A percentile compares a stretch with the other conserved stretches of the same genome.
phyloP scores from a whole-genome alignment of 2,329 filamentous ascomycete genomes.

The Microdochium nivale region DNA sequence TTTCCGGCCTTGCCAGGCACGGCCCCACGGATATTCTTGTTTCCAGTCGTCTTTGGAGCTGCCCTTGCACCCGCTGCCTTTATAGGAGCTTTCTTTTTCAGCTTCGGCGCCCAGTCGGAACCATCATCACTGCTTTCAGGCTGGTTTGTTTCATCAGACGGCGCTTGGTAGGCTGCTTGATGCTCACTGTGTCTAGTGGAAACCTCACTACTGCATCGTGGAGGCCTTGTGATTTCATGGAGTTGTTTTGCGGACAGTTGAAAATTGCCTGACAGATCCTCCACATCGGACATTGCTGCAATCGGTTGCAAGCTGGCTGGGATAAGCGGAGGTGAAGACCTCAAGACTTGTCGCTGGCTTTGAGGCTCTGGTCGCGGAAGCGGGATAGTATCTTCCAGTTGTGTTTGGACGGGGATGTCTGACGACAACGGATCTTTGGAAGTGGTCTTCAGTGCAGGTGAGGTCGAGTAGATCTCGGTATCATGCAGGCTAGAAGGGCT shows the following conservation, averaged over 20 bases:
- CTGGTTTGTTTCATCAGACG: neutral
- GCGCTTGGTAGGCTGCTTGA: neutral
- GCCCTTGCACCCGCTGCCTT: conserved; percentile 2
- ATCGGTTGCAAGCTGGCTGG: neutral
- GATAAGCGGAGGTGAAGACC: neutral
- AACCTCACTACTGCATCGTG: neutral
- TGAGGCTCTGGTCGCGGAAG: neutral
- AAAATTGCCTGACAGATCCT: neutral
- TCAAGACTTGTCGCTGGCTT: neutral
- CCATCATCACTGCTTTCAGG: neutral
- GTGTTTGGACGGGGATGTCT: neutral
- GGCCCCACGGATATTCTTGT: neutral
- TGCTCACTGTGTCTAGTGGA: neutral
- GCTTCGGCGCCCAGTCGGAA: neutral
- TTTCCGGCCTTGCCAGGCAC: neutral
- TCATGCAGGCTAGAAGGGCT: neutral
- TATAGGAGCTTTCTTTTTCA: neutral
- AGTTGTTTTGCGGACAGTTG: neutral
- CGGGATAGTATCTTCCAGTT: neutral
- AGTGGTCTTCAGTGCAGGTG: neutral
- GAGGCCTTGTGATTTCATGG: neutral
- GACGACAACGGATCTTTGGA: neutral
- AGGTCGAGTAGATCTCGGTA: neutral
- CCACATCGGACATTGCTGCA: neutral
- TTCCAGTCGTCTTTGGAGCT: conserved; percentile 4